These are phyloP conservation scores for Xerocomus nothofagi DNA, from an alignment of 1,284 basidiomycete genomes.

Conservation along the genomic window DNA sequence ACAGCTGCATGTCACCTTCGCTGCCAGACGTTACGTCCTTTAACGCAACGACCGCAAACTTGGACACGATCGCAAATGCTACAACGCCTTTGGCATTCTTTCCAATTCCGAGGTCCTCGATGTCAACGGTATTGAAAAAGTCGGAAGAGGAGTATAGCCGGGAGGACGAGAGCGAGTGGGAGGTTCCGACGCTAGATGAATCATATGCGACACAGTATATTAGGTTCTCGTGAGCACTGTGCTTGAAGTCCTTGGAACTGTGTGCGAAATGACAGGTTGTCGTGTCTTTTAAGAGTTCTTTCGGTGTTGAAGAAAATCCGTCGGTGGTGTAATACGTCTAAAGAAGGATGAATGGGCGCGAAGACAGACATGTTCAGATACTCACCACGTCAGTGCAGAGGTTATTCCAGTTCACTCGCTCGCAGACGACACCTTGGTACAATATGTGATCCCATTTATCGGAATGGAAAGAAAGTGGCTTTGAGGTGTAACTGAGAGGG, in stretches of 20 bases:
- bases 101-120: slow-evolving; percentile 83
- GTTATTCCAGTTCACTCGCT: slow-evolving; percentile 55
- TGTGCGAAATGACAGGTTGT: slow-evolving; percentile 85
- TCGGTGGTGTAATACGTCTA: slow-evolving; percentile 84
- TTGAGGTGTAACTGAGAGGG: slow-evolving; percentile 55
- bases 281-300: slow-evolving; percentile 67
- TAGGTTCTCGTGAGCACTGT: slow-evolving; percentile 68
- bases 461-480: slow-evolving; percentile 84
- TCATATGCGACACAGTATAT: slow-evolving; percentile 90
- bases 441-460: slow-evolving; percentile 77
- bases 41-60: slow-evolving; percentile 87
- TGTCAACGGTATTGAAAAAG: slow-evolving; percentile 67
- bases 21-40: slow-evolving; percentile 56
- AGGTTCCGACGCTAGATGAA: slow-evolving; percentile 46
- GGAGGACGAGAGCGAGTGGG: slow-evolving; percentile 61
- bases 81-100: slow-evolving; percentile 83
- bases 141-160: slow-evolving; percentile 80
- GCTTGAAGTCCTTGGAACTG: slow-evolving; percentile 75
- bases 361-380: slow-evolving; percentile 15
- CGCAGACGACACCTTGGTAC: slow-evolving; percentile 81
- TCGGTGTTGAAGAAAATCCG: slow-evolving; percentile 64
- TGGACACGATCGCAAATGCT: slow-evolving; percentile 87
- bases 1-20: slow-evolving; percentile 77
- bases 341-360: slow-evolving; percentile 4
- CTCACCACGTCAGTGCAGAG: slow-evolving; percentile 77